Conservation (phyloP, 2,329 filamentous ascomycete species). For the Neoarthrinium moseri region DNA sequence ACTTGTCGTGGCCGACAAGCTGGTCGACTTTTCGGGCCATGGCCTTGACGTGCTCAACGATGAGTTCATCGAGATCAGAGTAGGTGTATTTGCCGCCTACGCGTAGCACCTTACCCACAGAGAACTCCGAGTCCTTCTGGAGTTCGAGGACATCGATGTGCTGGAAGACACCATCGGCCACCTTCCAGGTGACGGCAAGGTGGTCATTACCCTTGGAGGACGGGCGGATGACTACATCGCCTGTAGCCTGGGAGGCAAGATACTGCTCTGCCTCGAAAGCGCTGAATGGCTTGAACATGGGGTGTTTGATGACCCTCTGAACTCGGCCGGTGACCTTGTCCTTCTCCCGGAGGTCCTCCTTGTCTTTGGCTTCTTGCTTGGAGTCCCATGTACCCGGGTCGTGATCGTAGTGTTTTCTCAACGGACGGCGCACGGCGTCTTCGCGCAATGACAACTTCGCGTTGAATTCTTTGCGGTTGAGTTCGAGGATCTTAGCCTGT, state of each 20-base stretch:
- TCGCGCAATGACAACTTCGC: slow-evolving; percentile 84
- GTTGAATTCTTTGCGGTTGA: slow-evolving; percentile 83
- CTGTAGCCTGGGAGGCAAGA: slow-evolving; percentile 78
- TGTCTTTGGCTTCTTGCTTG: slow-evolving; percentile 75
- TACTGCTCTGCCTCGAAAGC: slow-evolving; percentile 90
- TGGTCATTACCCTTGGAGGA: slow-evolving; percentile 96
- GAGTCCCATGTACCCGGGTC: slow-evolving; percentile 85
- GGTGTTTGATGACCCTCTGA: slow-evolving; percentile 96
- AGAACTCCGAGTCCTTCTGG: slow-evolving; percentile 96
- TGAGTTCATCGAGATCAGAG: slow-evolving; percentile 93
- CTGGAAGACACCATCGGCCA: slow-evolving; percentile 92
- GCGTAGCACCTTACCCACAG: slow-evolving; percentile 80
- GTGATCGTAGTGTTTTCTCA: slow-evolving; percentile 67
- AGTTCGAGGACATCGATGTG: slow-evolving; percentile 96
- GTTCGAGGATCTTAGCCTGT: slow-evolving; percentile 81
- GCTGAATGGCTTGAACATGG: slow-evolving; percentile 92
- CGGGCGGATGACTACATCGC: slow-evolving; percentile 92
- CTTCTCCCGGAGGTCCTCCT: slow-evolving; percentile 80
- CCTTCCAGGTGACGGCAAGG: slow-evolving; percentile 96
- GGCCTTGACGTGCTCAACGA: slow-evolving; percentile 93
- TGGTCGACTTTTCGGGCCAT: slow-evolving; percentile 98
- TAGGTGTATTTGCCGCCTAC: slow-evolving; percentile 90
- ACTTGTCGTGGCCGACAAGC: slow-evolving; percentile 93
- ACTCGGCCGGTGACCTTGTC: slow-evolving; percentile 81
- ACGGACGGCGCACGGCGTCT: slow-evolving; percentile 72